A percentile compares a stretch with the other conserved stretches of the same genome.
Evolutionary conservation across 441 rosid genomes (phyloP).

Genomic region (Populus hybrid): DNA sequence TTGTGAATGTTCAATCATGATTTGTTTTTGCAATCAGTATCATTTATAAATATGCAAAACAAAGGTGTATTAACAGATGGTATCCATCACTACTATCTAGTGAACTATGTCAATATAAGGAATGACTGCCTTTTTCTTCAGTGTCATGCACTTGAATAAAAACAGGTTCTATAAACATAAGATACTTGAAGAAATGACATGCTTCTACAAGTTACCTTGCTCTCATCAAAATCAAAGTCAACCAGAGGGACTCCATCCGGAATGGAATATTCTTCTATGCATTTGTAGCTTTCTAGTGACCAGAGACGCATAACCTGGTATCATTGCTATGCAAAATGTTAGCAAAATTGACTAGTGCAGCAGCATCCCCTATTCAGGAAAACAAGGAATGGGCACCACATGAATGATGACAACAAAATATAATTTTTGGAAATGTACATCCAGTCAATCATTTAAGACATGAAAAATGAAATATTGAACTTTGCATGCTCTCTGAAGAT

Average conservation of each 20-base stretch:
- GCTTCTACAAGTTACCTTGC: slow-evolving; percentile 56
- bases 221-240: slow-evolving; percentile 92
- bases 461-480: background rate
- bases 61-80: background rate
- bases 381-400: background rate
- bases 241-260: slow-evolving; percentile 51
- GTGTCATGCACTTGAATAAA: slow-evolving; percentile 9
- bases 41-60: background rate
- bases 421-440: background rate
- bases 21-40: no score
- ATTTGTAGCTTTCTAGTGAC: slow-evolving; percentile 63
- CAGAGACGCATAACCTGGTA: slow-evolving; percentile 85
- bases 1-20: background rate
- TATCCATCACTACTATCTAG: background rate
- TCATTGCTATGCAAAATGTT: slow-evolving; percentile 15
- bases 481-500: background rate
- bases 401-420: slow-evolving; percentile 7
- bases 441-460: background rate
- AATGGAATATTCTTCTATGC: slow-evolving; percentile 63
- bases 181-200: background rate
- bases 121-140: background rate
- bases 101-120: background rate
- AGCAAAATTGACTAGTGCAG: slow-evolving; percentile 9
- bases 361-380: background rate
- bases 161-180: background rate